Percentiles rank a stretch among this genome's conserved stretches.
These are phyloP conservation scores for Pythium phragmiticola DNA, from an alignment of 352 stramenopile species.

Conservation along the genomic window DNA sequence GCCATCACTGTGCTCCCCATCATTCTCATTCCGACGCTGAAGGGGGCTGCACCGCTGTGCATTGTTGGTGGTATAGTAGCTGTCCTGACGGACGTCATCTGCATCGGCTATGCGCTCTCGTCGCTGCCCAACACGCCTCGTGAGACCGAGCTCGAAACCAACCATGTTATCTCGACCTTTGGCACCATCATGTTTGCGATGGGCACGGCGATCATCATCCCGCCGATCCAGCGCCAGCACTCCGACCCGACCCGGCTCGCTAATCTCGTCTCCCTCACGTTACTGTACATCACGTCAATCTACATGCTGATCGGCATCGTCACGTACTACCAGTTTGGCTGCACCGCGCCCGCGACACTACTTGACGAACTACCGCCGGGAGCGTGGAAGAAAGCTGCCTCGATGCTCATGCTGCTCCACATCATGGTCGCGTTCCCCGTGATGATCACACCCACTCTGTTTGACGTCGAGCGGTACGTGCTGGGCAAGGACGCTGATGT, in stretches of 20 bases:
- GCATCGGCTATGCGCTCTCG: conserved; percentile 47
- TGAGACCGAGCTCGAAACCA: conserved; percentile 48
- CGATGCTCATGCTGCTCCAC: conserved; percentile 52
- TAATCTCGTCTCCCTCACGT: conserved; percentile 60
- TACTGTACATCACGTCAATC: conserved; percentile 71
- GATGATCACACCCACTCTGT: conserved; percentile 60
- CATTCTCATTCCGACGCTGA: conserved; percentile 61
- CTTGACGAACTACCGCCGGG: conserved; percentile 51
- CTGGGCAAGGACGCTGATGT: conserved; percentile 62
- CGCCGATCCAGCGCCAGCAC: conserved; percentile 62
- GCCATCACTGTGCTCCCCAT: conserved; percentile 52
- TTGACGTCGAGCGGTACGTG: conserved; percentile 59
- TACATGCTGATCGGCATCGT: conserved; percentile 67
- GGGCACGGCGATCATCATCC: conserved; percentile 64
- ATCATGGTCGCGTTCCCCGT: conserved; percentile 65
- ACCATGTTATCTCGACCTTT: conserved; percentile 51
- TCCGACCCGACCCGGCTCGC: conserved; percentile 43
- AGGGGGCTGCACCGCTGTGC: conserved; percentile 43
- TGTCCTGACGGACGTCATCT: conserved; percentile 51
- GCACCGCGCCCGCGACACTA: conserved; percentile 55
- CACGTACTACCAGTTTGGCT: conserved; percentile 74
- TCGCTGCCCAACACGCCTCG: conserved; percentile 38
- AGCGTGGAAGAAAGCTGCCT: conserved; percentile 34
- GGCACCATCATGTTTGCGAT: conserved; percentile 73
- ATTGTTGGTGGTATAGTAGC: conserved; percentile 50